Conservation (phyloP, 805 yeast genomes). For the Candida wancherniae region DNA sequence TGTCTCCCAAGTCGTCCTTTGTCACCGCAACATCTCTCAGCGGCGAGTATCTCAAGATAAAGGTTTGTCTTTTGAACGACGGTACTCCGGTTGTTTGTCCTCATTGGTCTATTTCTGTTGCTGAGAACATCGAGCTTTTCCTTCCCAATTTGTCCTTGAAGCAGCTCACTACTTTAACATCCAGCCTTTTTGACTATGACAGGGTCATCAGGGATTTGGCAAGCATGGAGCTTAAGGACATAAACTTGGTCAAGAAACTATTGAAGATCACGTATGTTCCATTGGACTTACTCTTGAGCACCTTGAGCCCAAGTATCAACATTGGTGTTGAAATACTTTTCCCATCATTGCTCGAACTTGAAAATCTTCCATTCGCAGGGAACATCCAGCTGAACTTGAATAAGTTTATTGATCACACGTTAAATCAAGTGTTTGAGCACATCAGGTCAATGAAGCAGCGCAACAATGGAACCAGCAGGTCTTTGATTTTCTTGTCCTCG, state of each 20-base stretch:
- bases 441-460: slow-evolving; percentile 44
- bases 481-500: slow-evolving; percentile 78
- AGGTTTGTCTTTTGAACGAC: slow-evolving; percentile 70
- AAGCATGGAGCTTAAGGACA: slow-evolving; percentile 32
- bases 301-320: slow-evolving; percentile 56
- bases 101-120: slow-evolving; percentile 48
- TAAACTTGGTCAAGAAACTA: slow-evolving; percentile 38
- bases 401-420: slow-evolving; percentile 66
- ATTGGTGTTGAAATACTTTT: slow-evolving; percentile 71
- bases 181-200: slow-evolving; percentile 36
- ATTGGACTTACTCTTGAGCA: slow-evolving; percentile 51
- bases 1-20: slow-evolving; percentile 45
- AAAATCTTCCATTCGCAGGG: slow-evolving; percentile 35
- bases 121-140: slow-evolving; percentile 51
- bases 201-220: slow-evolving; percentile 37
- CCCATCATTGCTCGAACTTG: slow-evolving; percentile 54
- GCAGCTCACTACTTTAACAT: slow-evolving; percentile 39
- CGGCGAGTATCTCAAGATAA: slow-evolving; percentile 71
- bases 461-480: slow-evolving; percentile 33
- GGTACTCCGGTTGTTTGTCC: slow-evolving; percentile 85
- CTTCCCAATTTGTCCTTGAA: slow-evolving; percentile 54
- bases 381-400: slow-evolving; percentile 54
- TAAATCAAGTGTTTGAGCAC: slow-evolving; percentile 71
- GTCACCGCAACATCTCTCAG: slow-evolving; percentile 88
- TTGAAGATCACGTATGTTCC: slow-evolving; percentile 51